Base-by-base conservation (phyloP, 176 grass and related monocot species). In the Eragrostis curvula region DNA sequence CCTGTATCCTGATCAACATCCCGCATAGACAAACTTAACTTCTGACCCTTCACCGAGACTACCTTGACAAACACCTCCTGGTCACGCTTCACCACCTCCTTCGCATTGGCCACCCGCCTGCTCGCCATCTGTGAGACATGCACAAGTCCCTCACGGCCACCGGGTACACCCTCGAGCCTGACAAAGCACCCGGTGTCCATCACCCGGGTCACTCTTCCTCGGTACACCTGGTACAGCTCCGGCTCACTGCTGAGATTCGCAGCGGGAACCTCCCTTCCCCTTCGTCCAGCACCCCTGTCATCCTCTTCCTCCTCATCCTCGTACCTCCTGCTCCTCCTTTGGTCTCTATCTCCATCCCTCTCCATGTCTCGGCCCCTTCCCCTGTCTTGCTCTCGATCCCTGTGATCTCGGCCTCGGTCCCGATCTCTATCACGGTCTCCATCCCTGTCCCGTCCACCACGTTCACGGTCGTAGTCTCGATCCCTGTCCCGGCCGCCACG, bases 1-100 rank as follows among this genome's bases (percentile, higher is more conserved):
- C 92, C 92, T 3, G 92, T 98, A 68, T 95, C 90, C 90, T 95
- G 95, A 84, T 98, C 95, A 13, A 95, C 90, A 74, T 98, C 92
- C 66, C 86, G 85, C 81, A 97, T 87, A 5, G 90, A 94, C 43
- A 97, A 85, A 50, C 90, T 90, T 50, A 97, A 77, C 64, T 92
- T 97, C 29, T 90, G 83, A 17, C 90, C 95, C 45, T 93, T 90
- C 25, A 94, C 82, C 0, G 92, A 97, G 28, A 94, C 89, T 17
- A 97, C 85, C 73, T 92, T 97, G 39, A 97, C 95, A 52, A 70
- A 92, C 36, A 94, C 92, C 74, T 92, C 92, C 82, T 97, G 90
- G 60, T 92, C 95, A 3, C 90, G 88, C 76, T 94, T 93, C 23
- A 95, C 90, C 60, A 82, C 63, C 41, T 97, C 94, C 79, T 97